Evolutionary conservation across 257 asterid species (phyloP).

Genomic region (Gentiana dahurica): DNA sequence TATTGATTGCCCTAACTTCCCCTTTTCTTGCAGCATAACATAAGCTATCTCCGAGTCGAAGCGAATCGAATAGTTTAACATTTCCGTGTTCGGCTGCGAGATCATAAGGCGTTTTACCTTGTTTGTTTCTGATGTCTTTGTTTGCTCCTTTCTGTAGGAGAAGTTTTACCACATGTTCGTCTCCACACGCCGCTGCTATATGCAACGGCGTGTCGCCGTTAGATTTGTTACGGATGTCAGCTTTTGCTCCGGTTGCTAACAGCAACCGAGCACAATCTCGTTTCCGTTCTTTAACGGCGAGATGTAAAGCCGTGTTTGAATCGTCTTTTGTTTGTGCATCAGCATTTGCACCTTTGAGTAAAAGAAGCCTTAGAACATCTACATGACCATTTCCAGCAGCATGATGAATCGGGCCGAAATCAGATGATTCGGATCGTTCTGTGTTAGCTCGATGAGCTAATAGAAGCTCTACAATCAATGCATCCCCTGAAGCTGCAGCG

Average conservation of each 20-base stretch:
- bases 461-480: constrained; percentile 55
- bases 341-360: constrained; percentile 49
- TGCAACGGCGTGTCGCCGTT: constrained; percentile 66
- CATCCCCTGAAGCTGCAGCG: constrained; percentile 61
- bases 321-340: constrained; percentile 40
- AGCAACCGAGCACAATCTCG: constrained; percentile 49
- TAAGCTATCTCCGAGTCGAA: constrained; percentile 48
- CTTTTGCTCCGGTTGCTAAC: constrained; percentile 31
- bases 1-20: constrained; percentile 42
- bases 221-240: constrained; percentile 18
- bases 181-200: constrained; percentile 41
- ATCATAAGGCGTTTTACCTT: constrained; percentile 56
- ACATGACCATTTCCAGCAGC: constrained; percentile 53
- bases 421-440: constrained; percentile 36
- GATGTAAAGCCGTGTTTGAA: constrained; percentile 51
- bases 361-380: constrained; percentile 49
- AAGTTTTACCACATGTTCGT: constrained; percentile 53
- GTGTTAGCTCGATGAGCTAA: constrained; percentile 43
- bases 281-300: constrained; percentile 56
- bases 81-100: constrained; percentile 76
- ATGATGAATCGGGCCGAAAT: constrained; percentile 57
- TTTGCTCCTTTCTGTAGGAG: constrained; percentile 61
- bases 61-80: constrained; percentile 44
- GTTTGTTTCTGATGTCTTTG: constrained; percentile 43
- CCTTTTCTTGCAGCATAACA: constrained; percentile 61